Conservation (phyloP, 371 early-diverging fungal genomes). For the Nematocida sp. region DNA sequence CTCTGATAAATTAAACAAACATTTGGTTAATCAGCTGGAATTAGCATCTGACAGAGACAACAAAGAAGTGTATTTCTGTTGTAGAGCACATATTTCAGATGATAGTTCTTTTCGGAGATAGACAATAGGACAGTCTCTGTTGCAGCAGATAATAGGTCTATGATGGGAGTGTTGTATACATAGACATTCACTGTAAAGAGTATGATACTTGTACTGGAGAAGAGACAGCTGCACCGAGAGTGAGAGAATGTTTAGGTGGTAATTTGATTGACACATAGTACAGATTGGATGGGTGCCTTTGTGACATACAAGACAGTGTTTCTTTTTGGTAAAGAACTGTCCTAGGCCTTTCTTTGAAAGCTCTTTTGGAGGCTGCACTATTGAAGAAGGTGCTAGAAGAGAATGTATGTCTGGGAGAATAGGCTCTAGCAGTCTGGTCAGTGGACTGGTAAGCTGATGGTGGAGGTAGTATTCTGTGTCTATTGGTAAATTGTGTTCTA, state of each 20-base stretch:
- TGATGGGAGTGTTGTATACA: slow-evolving; percentile 89
- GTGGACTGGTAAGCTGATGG: slow-evolving; percentile 89
- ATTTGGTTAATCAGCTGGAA: too few relatives aligned
- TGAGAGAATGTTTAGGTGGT: slow-evolving; percentile 72
- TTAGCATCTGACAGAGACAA: slow-evolving; percentile 19
- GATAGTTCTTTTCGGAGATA: slow-evolving; percentile 96
- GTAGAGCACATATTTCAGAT: slow-evolving; percentile 78
- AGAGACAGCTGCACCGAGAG: slow-evolving; percentile 68
- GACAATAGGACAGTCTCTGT: slow-evolving; percentile 92
- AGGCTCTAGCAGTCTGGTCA: slow-evolving; percentile 92
- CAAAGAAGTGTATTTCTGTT: slow-evolving; percentile 65
- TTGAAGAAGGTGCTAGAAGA: slow-evolving; percentile 65
- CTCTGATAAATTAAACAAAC: too few relatives aligned
- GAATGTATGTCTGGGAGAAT: slow-evolving; percentile 81
- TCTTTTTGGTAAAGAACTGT: slow-evolving; percentile 79
- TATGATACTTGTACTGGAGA: slow-evolving; percentile 72
- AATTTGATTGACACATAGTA: slow-evolving; percentile 66
- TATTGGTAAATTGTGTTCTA: slow-evolving; percentile 94
- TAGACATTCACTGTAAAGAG: slow-evolving; percentile 97
- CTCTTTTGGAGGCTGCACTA: slow-evolving; percentile 95
- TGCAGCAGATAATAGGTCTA: slow-evolving; percentile 90
- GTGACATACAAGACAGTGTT: slow-evolving; percentile 86
- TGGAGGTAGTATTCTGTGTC: slow-evolving; percentile 96
- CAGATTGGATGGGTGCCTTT: slow-evolving; percentile 72
- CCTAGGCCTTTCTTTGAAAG: slow-evolving; percentile 66